phyloP scores from a whole-genome alignment of 2,329 filamentous ascomycete genomes.

The Alternaria triticina region DNA sequence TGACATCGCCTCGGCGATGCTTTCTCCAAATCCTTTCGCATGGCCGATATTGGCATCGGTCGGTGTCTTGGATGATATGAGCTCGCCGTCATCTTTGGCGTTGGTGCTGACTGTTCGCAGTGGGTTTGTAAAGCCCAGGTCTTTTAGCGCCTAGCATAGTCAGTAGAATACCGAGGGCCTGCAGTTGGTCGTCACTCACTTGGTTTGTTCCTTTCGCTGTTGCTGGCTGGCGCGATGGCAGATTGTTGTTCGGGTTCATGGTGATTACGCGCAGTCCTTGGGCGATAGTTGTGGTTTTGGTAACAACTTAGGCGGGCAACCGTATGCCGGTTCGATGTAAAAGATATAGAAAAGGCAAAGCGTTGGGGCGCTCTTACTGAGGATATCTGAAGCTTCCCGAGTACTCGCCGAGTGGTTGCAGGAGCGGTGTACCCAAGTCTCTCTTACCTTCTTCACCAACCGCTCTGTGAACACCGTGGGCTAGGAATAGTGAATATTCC shows the following conservation, averaged over 20 bases:
- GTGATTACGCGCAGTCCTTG: neutral
- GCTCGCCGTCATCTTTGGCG: neutral
- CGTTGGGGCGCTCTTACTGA: neutral
- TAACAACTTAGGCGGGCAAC: neutral
- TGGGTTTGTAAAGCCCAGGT: neutral
- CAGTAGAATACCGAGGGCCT: neutral
- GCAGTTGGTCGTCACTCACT: neutral
- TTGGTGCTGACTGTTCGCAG: neutral
- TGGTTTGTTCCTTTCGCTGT: neutral
- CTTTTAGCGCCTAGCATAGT: neutral
- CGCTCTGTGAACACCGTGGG: neutral
- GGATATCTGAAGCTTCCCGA: neutral
- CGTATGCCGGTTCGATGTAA: neutral
- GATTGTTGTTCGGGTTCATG: neutral
- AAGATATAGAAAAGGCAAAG: neutral
- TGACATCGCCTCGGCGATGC: neutral
- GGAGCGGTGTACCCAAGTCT: neutral
- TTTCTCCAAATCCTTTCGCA: neutral
- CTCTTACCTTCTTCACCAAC: neutral
- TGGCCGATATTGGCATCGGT: neutral
- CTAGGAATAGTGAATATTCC: neutral
- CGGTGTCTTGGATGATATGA: neutral
- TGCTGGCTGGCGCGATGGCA: neutral
- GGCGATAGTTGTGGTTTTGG: neutral
- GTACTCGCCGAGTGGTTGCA: neutral